Conservation (phyloP, 768 basidiomycete species). For the Pleurotus citrinopileatus region DNA sequence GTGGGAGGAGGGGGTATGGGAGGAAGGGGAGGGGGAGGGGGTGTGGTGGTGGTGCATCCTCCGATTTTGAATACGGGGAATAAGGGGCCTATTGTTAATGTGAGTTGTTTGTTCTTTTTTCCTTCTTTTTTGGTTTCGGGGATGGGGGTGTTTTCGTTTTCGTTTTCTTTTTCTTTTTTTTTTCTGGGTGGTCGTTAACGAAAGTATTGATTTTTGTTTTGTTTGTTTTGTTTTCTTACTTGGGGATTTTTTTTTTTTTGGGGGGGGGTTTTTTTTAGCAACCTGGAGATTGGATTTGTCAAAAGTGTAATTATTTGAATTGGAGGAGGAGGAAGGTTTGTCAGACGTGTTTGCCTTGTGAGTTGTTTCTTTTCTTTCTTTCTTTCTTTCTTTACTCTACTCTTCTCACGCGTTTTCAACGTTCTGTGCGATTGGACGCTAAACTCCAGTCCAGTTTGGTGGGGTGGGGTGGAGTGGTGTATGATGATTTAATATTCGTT, state of each 20-base stretch:
- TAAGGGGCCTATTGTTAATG: constrained; percentile 82
- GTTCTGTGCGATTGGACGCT: too few species aligned
- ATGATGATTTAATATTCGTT: too few species aligned
- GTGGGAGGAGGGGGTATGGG: neutral
- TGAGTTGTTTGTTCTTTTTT: constrained; percentile 43
- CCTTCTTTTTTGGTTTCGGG: too few species aligned
- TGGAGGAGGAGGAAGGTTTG: constrained; percentile 88
- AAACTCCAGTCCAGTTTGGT: too few species aligned
- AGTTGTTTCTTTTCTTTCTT: constrained; percentile 19
- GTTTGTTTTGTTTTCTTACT: too few species aligned
- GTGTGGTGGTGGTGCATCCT: constrained; percentile 51
- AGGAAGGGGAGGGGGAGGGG: too few species aligned
- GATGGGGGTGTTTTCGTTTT: too few species aligned
- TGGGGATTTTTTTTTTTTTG: too few species aligned
- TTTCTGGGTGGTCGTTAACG: too few species aligned
- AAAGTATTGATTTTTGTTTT: constrained; percentile 17
- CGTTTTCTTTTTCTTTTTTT: too few species aligned
- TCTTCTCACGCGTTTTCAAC: neutral
- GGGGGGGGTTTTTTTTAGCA: constrained; percentile 45
- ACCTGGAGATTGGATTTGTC: constrained; percentile 81
- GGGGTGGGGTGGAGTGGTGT: too few species aligned
- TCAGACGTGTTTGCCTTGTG: constrained; percentile 85
- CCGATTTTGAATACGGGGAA: constrained; percentile 90
- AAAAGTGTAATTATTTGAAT: constrained; percentile 83
- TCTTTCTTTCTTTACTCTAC: neutral